These are phyloP conservation scores for Ailanthus altissimus DNA, from an alignment of 345 rosid genomes.

Conservation along the genomic window DNA sequence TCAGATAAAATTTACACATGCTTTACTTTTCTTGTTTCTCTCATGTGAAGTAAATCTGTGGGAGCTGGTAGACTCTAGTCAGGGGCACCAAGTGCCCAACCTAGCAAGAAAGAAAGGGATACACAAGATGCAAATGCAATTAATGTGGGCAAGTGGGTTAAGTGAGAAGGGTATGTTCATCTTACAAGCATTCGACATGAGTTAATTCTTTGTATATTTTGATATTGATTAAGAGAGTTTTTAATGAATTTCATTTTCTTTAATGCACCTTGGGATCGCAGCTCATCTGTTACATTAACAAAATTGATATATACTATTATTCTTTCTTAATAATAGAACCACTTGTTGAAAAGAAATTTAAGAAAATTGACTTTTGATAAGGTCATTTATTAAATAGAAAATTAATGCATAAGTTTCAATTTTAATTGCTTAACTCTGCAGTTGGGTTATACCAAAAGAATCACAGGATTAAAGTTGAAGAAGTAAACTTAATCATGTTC, in stretches of 20 bases:
- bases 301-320: neutral
- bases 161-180: neutral
- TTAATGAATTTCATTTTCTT: neutral
- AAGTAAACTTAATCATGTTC: slow-evolving; percentile 6
- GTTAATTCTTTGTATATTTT: neutral
- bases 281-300: slow-evolving; percentile 12
- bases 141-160: neutral
- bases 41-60: slow-evolving; percentile 5
- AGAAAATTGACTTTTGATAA: neutral
- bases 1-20: too few species aligned
- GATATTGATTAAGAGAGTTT: neutral
- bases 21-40: too few species aligned
- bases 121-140: neutral
- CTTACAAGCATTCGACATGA: neutral
- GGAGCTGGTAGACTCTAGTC: slow-evolving; percentile 2
- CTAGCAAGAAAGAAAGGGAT: neutral
- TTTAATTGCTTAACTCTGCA: neutral
- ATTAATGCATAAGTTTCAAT: neutral
- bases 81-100: neutral
- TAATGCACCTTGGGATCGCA: slow-evolving; percentile 9
- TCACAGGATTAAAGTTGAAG: neutral
- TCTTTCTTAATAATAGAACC: neutral
- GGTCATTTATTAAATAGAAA: neutral
- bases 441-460: neutral
- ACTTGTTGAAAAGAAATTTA: neutral